A percentile compares a stretch with the other conserved stretches of the same genome.
phyloP scores from a whole-genome alignment of 1,139 yeast genomes.

The Candida pseudocylindracea region DNA sequence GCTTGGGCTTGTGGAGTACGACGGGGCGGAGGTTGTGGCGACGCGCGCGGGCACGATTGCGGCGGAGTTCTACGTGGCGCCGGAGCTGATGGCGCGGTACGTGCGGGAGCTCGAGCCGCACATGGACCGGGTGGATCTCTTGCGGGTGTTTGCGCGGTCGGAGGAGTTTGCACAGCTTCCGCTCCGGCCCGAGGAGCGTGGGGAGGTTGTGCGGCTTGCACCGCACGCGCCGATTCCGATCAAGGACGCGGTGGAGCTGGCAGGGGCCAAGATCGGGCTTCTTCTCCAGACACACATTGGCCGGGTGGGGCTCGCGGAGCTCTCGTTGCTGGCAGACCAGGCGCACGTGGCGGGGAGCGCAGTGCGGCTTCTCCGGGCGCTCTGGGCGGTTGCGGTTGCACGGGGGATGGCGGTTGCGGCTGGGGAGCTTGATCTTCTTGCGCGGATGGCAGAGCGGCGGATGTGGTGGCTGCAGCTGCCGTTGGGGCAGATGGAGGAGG shows the following conservation, averaged over 20 bases:
- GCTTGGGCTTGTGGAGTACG: conserved; percentile 36
- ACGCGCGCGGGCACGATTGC: conserved; percentile 77
- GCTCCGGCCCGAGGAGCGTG: conserved; percentile 67
- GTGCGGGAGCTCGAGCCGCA: conserved; percentile 39
- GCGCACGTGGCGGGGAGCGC: conserved; percentile 85
- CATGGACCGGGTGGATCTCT: conserved; percentile 48
- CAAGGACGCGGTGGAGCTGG: too few relatives aligned
- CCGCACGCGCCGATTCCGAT: conserved; percentile 77
- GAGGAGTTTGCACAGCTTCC: conserved; percentile 75
- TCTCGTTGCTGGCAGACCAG: conserved; percentile 89
- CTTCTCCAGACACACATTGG: conserved; percentile 75
- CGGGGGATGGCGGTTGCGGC: too few relatives aligned
- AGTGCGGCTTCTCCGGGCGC: conserved; percentile 69
- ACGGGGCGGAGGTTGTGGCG: conserved; percentile 24
- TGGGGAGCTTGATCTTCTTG: conserved; percentile 7
- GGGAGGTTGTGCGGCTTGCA: conserved; percentile 48
- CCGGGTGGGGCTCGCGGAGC: conserved; percentile 53
- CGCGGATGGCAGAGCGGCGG: conserved; percentile 56
- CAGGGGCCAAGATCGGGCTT: conserved; percentile 63
- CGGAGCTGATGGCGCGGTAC: conserved; percentile 47
- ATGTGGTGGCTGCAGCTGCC: conserved; percentile 82
- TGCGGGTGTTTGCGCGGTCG: conserved; percentile 57
- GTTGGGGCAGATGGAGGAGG: conserved; percentile 55
- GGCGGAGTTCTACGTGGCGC: conserved; percentile 66
- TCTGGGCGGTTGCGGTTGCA: conserved; percentile 6